Percentiles rank a stretch among this genome's conserved stretches.
Evolutionary conservation across 495 filamentous ascomycete genomes (phyloP).

Genomic region (Penicillium simplicissimum): DNA sequence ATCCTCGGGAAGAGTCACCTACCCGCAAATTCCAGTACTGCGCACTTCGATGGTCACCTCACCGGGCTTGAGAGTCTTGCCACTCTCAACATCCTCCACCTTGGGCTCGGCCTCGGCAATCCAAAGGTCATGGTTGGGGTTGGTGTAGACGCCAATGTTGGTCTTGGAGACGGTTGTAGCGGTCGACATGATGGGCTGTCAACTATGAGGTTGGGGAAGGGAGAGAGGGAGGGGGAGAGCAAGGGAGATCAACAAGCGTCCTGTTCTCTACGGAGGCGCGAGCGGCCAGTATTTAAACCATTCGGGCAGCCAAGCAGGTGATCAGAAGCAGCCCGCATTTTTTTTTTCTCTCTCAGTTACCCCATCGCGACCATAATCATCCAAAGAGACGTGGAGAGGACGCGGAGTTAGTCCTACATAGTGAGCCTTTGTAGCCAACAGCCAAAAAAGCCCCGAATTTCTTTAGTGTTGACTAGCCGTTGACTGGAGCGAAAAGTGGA

Average conservation of each 20-base stretch:
- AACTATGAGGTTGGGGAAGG: conserved; percentile 1
- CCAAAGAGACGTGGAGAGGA: conserved; percentile 10
- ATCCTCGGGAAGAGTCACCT: conserved; percentile 22
- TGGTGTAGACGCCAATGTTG: conserved; percentile 95
- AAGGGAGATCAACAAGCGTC: conserved; percentile 6
- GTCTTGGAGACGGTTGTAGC: conserved; percentile 59
- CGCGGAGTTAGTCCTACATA: conserved; percentile 1
- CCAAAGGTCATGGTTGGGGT: conserved; percentile 90
- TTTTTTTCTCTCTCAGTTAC: not conserved
- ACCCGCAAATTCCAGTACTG: conserved; percentile 94
- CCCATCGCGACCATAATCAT: conserved; percentile 5
- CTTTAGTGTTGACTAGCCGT: not conserved
- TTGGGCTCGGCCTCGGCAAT: conserved; percentile 75
- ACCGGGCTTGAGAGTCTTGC: conserved; percentile 69
- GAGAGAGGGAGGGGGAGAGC: conserved; percentile 1
- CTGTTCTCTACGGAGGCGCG: not conserved
- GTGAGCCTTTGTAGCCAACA: not conserved
- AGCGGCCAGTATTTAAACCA: conserved; percentile 11
- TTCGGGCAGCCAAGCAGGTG: conserved; percentile 11
- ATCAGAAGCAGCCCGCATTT: conserved; percentile 8
- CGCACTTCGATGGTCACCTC: conserved; percentile 83
- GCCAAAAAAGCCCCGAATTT: not conserved
- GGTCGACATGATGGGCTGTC: conserved; percentile 34
- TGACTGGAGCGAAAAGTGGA: conserved; percentile 18
- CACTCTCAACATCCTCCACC: conserved; percentile 70